Conservation (phyloP, 805 yeast species). For the Wickerhamomyces rabaulensis region DNA sequence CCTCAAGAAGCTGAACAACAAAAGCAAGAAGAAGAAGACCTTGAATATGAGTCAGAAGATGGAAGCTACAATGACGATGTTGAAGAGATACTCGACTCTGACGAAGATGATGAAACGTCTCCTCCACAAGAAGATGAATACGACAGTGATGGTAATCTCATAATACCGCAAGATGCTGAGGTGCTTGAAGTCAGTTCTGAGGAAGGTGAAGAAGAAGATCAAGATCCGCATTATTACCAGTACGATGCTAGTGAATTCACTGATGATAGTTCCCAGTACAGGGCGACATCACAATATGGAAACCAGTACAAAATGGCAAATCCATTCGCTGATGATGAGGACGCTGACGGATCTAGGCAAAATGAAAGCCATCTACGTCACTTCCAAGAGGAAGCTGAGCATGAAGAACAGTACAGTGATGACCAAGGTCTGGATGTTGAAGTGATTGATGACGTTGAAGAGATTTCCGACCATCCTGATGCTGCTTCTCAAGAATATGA, state of each 20-base stretch:
- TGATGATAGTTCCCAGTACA: not conserved
- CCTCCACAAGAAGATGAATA: not conserved
- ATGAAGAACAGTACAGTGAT: not conserved
- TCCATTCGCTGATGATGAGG: not conserved
- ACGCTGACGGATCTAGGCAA: not conserved
- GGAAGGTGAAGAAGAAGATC: not conserved
- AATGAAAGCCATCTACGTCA: not conserved
- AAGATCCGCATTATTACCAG: not conserved
- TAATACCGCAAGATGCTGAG: not conserved
- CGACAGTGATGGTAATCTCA: not conserved
- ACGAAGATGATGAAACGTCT: not conserved
- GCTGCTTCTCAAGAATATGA: not conserved
- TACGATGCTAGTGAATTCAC: not conserved
- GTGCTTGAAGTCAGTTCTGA: not conserved
- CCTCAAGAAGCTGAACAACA: not conserved
- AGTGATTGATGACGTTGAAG: not conserved
- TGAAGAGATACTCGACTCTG: not conserved
- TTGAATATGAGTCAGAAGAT: slow-evolving; percentile 3
- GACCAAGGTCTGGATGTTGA: not conserved
- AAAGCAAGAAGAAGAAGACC: slow-evolving; percentile 4
- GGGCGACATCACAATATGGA: not conserved
- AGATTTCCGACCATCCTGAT: not conserved
- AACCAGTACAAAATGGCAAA: not conserved
- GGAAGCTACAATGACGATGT: not conserved
- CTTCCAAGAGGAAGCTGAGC: not conserved